Base-by-base conservation (phyloP, 768 basidiomycete genomes). In the Tulasnella sp. region DNA sequence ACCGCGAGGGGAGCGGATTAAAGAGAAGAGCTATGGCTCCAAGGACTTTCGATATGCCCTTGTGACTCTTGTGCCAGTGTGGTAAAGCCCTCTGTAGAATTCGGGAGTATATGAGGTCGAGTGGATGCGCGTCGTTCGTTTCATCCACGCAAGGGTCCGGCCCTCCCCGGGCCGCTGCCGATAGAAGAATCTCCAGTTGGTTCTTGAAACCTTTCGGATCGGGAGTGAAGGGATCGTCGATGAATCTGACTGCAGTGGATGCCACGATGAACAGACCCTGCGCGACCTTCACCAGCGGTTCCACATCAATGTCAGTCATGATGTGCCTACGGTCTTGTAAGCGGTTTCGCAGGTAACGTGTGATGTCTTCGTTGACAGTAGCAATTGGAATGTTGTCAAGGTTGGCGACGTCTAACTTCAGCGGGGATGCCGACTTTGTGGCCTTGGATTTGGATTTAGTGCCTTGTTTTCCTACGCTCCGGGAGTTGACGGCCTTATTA, bases 381-480 rank as follows among this genome's bases (percentile, higher is more conserved):
- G 41, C 19, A 5, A 21, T n/a, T 34, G 48, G 60, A 21, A 62
- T 58, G 27, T 62, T 58, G 49, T 62, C 43, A 34, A 62, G 43
- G 38, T 48, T 52, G 56, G 34, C 26, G 7, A 43, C 21, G 10
- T 56, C 21, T 4, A 42, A 56, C 3, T 43, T 48, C 13, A 48
- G 24, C 1, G 55, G 55, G 3, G 41, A 44, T 10, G 42, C 24
- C 26, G 60, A 58, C 15, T 44, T 51, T n/a, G n/a, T n/a, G n/a
- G n/a, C n/a, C n/a, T n/a, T n/a, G n/a, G n/a, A n/a, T n/a, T n/a
- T n/a, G n/a, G n/a, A n/a, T n/a, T n/a, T n/a, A n/a, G n/a, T n/a
- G n/a, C n/a, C n/a, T n/a, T n/a, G n/a, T n/a, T n/a, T n/a, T n/a
- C n/a, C n/a, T n/a, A n/a, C n/a, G n/a, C n/a, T n/a, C n/a, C n/a